phyloP scores from a whole-genome alignment of 495 filamentous ascomycete species.

The Venustampulla echinocandica region DNA sequence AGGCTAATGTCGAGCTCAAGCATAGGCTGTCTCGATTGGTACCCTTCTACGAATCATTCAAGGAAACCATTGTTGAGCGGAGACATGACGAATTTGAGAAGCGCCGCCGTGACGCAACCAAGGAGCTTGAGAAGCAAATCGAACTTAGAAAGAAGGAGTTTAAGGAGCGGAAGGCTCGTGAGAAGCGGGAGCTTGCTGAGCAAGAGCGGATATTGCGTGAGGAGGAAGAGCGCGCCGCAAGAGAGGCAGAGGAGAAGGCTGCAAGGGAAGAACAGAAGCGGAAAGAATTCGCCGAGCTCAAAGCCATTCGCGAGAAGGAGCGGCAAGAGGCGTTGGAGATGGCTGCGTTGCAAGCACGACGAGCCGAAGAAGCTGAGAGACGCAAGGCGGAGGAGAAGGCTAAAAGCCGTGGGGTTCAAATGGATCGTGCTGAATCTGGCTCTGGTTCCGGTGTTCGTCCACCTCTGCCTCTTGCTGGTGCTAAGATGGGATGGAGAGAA shows the following conservation, averaged over 20 bases:
- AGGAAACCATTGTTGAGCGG: conserved; percentile 67
- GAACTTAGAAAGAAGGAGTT: conserved; percentile 76
- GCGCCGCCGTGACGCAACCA: conserved; percentile 78
- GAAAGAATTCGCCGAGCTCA: conserved; percentile 57
- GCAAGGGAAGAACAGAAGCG: conserved; percentile 59
- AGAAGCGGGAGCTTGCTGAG: conserved; percentile 76
- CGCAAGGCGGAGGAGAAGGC: conserved; percentile 41
- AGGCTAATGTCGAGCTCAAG: conserved; percentile 84
- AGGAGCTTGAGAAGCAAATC: conserved; percentile 83
- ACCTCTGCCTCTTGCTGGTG: conserved; percentile 19
- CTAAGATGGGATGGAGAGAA: conserved; percentile 23
- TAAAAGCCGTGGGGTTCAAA: conserved; percentile 16
- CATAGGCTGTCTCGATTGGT: conserved; percentile 79
- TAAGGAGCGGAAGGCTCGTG: conserved; percentile 60
- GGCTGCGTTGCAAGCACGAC: conserved; percentile 39
- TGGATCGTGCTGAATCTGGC: conserved; percentile 30
- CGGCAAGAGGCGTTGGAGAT: conserved; percentile 50
- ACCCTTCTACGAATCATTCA: conserved; percentile 70
- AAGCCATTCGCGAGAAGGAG: conserved; percentile 76
- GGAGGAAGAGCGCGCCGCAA: conserved; percentile 70
- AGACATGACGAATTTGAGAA: conserved; percentile 94
- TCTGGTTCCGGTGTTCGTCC: conserved; percentile 27
- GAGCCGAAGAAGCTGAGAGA: conserved; percentile 47
- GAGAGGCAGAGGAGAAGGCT: conserved; percentile 75
- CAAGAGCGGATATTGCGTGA: conserved; percentile 64